Evolutionary conservation across 1,139 yeast species (phyloP), one percentile per base, ranked within the genome.

Genomic region (Ogataea hybrid): DNA sequence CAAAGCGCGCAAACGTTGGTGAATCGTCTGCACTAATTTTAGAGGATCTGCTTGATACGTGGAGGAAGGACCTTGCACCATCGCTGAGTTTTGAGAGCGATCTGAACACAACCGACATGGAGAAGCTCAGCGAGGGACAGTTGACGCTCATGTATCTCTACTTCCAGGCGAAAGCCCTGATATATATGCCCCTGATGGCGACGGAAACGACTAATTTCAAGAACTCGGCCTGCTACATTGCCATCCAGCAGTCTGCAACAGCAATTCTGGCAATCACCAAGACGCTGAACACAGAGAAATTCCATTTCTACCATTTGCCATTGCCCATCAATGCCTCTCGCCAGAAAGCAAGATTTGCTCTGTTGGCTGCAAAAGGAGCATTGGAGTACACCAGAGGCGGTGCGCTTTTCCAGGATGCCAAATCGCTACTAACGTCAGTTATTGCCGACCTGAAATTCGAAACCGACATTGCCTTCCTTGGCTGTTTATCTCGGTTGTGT

Each of bases 381-480:
- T 68, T 88, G 44, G 96, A 87, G 51, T 87, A 86, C 58, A 81
- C 88, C 3, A 80, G 86, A 57, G 89, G 92, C 20, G 96, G 96
- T 0, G 82, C 92, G 1, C 64, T 88, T 43, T 79, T 82, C 54
- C 84, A 77, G 57, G 87, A 82, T 38, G 79, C 83, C 59, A 83
- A 81, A 50, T 70, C 66, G 28, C 63, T 83, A 36, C 62, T 84
- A 28, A 61, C 70, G 23, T 74, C 68, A 31, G 69, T 81, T 3
- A 63, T 81, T 2, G 63, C 68, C 15, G 74, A 72, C 37, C 62
- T 82, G 44, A 75, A 69, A 48, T 53, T 62, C 11, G 85, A 81
- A 50, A 72, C 79, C 35, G 65, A 63, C 15, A 66, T 70, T 35
- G 78, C 75, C 25, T 62, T 79, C 14, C 81, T 87, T 0, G 88